phyloP scores from a whole-genome alignment of 2,329 filamentous ascomycete genomes.

The Plenodomus lindquistii region DNA sequence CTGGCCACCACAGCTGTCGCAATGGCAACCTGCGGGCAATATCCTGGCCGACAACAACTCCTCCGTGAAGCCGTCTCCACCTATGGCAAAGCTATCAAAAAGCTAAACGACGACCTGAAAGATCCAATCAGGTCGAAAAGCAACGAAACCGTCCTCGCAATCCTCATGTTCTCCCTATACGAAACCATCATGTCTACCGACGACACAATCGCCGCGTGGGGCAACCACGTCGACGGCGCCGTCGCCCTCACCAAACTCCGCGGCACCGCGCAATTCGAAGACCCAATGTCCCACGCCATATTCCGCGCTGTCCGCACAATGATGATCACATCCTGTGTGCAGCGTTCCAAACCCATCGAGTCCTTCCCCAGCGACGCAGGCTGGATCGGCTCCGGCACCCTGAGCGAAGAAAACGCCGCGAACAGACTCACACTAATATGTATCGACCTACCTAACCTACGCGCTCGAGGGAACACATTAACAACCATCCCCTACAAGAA shows the following conservation, averaged over 20 bases:
- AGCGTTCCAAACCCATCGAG: conserved; percentile 45
- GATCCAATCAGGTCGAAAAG: conserved; percentile 41
- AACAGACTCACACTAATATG: conserved; percentile 47
- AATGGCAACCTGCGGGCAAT: conserved; percentile 44
- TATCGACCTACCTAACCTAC: conserved; percentile 44
- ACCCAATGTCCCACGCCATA: conserved; percentile 42
- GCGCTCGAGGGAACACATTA: conserved; percentile 39
- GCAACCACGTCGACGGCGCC: conserved; percentile 47
- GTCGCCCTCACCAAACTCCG: conserved; percentile 45
- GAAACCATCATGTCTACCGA: conserved; percentile 47
- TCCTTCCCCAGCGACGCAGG: conserved; percentile 41
- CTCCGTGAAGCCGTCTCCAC: conserved; percentile 38
- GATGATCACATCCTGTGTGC: conserved; percentile 49
- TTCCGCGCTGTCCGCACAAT: conserved; percentile 48
- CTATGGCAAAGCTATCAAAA: conserved; percentile 45
- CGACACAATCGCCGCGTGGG: conserved; percentile 44
- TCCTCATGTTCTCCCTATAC: conserved; percentile 47
- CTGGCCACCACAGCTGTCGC: conserved; percentile 46
- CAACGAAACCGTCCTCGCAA: conserved; percentile 46
- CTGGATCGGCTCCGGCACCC: conserved; percentile 38
- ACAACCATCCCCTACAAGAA: conserved; percentile 26
- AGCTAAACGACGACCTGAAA: conserved; percentile 42
- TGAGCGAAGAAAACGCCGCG: conserved; percentile 44
- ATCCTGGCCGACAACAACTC: conserved; percentile 40
- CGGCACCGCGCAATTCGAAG: conserved; percentile 45